Percentiles rank a stretch among this genome's conserved stretches.
phyloP scores from a whole-genome alignment of 139 green algal genomes.

The Picochlorum sp. region DNA sequence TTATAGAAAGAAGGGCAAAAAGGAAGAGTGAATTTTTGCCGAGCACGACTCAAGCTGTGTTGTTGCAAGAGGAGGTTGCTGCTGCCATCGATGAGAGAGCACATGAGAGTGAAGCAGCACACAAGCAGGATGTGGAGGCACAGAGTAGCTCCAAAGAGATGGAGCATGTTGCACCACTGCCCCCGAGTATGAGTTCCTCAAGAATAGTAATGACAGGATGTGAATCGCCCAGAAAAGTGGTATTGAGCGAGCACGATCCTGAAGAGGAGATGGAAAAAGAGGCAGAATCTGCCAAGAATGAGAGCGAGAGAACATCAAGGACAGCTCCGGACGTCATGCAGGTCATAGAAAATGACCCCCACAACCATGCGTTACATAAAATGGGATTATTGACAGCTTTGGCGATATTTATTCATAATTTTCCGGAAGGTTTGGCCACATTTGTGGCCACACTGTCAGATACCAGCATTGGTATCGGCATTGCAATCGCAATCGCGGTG shows the following conservation, averaged over 20 bases:
- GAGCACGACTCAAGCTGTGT: slow-evolving; percentile 6
- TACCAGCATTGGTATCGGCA: slow-evolving; percentile 32
- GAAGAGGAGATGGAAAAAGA: not conserved
- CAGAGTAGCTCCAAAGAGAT: no score
- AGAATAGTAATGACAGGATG: not conserved
- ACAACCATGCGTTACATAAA: slow-evolving; percentile 25
- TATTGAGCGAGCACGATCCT: not conserved
- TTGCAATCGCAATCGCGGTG: slow-evolving; percentile 67
- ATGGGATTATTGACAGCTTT: slow-evolving; percentile 41
- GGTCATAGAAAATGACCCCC: slow-evolving; percentile 23
- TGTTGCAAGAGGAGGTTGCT: slow-evolving; percentile 6
- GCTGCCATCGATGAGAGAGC: no score
- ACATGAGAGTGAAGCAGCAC: no score
- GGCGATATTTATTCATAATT: slow-evolving; percentile 60
- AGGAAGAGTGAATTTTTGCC: not conserved
- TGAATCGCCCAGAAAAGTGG: not conserved
- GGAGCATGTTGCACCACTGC: no score
- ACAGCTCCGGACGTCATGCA: slow-evolving; percentile 12
- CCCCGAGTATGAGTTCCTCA: not conserved
- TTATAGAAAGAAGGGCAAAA: not conserved
- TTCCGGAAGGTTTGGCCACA: slow-evolving; percentile 60
- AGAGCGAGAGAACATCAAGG: not conserved
- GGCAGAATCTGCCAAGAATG: not conserved
- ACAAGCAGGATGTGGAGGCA: no score
- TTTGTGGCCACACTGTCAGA: slow-evolving; percentile 50